These are phyloP conservation scores for Populus tomentosa DNA, from an alignment of 441 rosid genomes.

Conservation along the genomic window DNA sequence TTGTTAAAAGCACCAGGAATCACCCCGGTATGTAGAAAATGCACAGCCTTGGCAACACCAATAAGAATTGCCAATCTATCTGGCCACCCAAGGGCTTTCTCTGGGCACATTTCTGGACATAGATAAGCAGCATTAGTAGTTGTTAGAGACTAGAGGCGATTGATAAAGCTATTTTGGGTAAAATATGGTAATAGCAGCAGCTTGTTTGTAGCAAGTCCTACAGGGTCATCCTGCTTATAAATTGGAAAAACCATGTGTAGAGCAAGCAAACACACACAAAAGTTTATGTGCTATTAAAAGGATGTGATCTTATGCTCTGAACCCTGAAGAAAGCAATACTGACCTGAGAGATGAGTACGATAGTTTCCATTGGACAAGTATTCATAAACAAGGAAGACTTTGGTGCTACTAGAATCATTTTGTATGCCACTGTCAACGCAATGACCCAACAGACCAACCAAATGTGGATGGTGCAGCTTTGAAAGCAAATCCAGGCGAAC, in stretches of 20 bases:
- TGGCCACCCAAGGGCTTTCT: slow-evolving; percentile 81
- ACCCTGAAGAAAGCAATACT: slow-evolving; percentile 15
- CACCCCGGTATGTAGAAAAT: slow-evolving; percentile 84
- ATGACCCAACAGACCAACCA: slow-evolving; percentile 82
- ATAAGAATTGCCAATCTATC: slow-evolving; percentile 75
- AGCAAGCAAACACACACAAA: not conserved
- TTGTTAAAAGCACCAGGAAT: slow-evolving; percentile 79
- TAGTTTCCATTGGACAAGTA: slow-evolving; percentile 64
- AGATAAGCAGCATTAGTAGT: not conserved
- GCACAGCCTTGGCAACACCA: slow-evolving; percentile 89
- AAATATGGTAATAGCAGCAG: not conserved
- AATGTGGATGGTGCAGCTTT: slow-evolving; percentile 89
- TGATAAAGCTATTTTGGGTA: not conserved
- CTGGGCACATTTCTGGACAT: slow-evolving; percentile 55
- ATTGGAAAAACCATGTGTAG: not conserved
- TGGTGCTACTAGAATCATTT: slow-evolving; percentile 42
- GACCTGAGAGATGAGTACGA: slow-evolving; percentile 74
- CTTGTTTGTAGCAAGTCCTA: not conserved
- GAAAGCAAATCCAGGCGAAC: slow-evolving; percentile 67
- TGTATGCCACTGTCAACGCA: slow-evolving; percentile 50
- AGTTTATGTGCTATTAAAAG: not conserved
- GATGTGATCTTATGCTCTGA: not conserved
- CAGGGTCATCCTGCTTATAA: not conserved
- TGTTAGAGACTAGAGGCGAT: not conserved
- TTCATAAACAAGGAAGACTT: slow-evolving; percentile 74